These are phyloP conservation scores for Ganoderma leucocontextum DNA, from an alignment of 1,284 basidiomycete species.

Conservation along the genomic window DNA sequence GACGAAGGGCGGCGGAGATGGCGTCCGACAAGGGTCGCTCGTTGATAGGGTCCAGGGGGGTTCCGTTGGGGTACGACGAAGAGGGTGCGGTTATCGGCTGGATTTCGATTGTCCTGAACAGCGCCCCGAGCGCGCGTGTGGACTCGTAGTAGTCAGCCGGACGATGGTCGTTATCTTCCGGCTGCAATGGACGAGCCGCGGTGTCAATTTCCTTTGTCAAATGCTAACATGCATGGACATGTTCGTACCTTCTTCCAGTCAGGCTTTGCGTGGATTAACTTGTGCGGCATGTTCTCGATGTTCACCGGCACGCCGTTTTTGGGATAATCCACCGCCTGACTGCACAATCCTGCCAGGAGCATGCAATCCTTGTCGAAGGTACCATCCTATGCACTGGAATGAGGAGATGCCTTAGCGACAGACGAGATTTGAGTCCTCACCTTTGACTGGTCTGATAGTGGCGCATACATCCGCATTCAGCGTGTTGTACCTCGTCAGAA, in stretches of 20 bases:
- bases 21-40: constrained; percentile 50
- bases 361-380: constrained; percentile 69
- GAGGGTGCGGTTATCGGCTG: constrained; percentile 47
- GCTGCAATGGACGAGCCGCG: constrained; percentile 38
- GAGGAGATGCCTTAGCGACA: too few relatives aligned
- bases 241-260: constrained; percentile 65
- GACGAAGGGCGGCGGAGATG: constrained; percentile 55
- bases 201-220: background rate
- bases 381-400: constrained; percentile 56
- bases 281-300: constrained; percentile 51
- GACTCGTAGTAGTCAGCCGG: constrained; percentile 76
- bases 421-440: constrained; percentile 43
- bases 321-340: constrained; percentile 73
- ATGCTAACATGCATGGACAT: background rate
- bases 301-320: constrained; percentile 76
- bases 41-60: constrained; percentile 9
- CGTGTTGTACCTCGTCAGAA: background rate
- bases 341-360: constrained; percentile 70
- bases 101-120: constrained; percentile 69
- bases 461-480: background rate
- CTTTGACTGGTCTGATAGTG: constrained; percentile 65
- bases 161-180: constrained; percentile 68
- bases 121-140: constrained; percentile 67
- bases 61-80: constrained; percentile 28
- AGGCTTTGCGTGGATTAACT: constrained; percentile 70